These are phyloP conservation scores for Lachnellula willkommii DNA, from an alignment of 2,329 filamentous ascomycete genomes.

Conservation along the genomic window DNA sequence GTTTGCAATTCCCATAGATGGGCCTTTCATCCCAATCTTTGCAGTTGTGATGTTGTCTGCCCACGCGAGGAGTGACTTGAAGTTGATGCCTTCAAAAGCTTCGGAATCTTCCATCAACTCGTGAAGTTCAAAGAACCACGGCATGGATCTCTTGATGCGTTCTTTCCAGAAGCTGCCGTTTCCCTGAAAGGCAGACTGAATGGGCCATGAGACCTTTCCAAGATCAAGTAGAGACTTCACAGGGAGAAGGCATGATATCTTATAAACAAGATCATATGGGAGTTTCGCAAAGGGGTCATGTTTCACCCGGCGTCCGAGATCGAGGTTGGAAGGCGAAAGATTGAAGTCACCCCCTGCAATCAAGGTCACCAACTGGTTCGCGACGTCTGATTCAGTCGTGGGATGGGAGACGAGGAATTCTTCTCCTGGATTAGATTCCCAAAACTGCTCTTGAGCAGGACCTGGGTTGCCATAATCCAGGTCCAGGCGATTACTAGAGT, in stretches of 20 bases:
- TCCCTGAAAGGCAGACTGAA: neutral
- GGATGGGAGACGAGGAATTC: slow-evolving; percentile 1
- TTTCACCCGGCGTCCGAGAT: neutral
- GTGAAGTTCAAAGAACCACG: slow-evolving; percentile 9
- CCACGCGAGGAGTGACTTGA: neutral
- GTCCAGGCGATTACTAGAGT: neutral
- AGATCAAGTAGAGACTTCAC: neutral
- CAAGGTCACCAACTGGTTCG: neutral
- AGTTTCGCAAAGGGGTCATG: slow-evolving; percentile 5
- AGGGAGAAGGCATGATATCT: slow-evolving; percentile 2
- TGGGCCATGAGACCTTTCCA: slow-evolving; percentile 1
- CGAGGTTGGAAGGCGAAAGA: neutral
- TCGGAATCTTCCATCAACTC: neutral
- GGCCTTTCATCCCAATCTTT: slow-evolving; percentile 19
- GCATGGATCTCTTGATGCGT: neutral
- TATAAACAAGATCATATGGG: slow-evolving; percentile 7
- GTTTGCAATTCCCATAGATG: slow-evolving; percentile 31
- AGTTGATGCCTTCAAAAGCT: neutral
- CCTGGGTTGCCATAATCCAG: slow-evolving; percentile 2
- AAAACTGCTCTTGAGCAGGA: neutral
- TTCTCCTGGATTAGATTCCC: neutral
- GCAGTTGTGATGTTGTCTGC: slow-evolving; percentile 9
- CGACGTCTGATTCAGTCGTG: neutral
- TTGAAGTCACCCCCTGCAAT: slow-evolving; percentile 4
- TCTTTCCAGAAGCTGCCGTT: slow-evolving; percentile 3